Percentiles rank a stretch among this genome's conserved stretches.
phyloP scores from a whole-genome alignment of 176 grass and related monocot species.

The Carex pumila region DNA sequence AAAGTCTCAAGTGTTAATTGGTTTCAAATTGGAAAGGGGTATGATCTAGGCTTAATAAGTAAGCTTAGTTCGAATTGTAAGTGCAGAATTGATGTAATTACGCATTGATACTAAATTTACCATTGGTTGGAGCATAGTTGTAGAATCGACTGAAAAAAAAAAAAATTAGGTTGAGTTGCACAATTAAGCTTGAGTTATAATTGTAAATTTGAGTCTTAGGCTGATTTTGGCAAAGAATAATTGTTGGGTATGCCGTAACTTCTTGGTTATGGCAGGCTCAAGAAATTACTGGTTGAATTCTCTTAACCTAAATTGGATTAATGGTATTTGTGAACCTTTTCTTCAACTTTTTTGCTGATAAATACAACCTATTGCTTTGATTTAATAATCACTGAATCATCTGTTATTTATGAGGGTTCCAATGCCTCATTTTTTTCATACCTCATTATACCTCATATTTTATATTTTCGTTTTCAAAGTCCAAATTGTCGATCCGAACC shows the following conservation, averaged over 20 bases:
- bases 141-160: not conserved
- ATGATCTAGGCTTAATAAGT: not conserved
- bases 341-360: not conserved
- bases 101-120: not conserved
- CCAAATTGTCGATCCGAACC: too few species aligned
- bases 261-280: not conserved
- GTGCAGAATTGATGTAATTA: not conserved
- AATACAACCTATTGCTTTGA: not conserved
- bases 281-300: not conserved
- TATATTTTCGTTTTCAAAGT: too few species aligned
- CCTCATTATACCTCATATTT: too few species aligned
- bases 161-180: not conserved
- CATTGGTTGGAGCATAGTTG: not conserved
- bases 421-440: too few species aligned
- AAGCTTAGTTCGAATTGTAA: not conserved
- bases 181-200: not conserved
- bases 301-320: not conserved
- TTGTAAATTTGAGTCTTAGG: not conserved
- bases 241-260: not conserved
- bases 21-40: not conserved
- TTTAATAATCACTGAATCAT: not conserved
- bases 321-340: not conserved
- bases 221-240: too few species aligned
- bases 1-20: not conserved
- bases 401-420: not conserved